These are phyloP conservation scores for Botrytis paeoniae DNA, from an alignment of 2,329 filamentous ascomycete genomes.

Conservation along the genomic window DNA sequence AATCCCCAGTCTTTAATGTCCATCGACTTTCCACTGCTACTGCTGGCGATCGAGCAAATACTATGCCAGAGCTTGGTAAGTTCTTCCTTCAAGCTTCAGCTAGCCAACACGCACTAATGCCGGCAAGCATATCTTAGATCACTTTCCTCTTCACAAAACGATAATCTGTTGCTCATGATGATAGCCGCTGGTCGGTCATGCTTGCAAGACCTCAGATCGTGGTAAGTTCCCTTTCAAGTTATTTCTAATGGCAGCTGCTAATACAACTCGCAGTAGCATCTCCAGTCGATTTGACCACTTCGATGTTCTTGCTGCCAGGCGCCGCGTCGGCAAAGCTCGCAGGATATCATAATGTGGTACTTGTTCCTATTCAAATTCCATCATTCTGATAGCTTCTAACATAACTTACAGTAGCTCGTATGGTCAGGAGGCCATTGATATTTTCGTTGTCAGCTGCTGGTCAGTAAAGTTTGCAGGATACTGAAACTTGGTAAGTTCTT, in stretches of 20 bases:
- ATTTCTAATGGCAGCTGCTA: not conserved
- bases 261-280: not conserved
- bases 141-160: too few relatives aligned
- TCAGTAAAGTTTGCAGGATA: not conserved
- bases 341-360: not conserved
- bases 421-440: not conserved
- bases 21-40: not conserved
- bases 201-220: not conserved
- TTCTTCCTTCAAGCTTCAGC: not conserved
- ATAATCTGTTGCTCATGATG: not conserved
- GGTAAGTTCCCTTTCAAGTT: not conserved
- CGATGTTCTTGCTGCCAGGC: not conserved
- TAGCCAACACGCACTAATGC: not conserved
- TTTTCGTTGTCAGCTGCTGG: not conserved
- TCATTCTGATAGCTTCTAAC: not conserved
- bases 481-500: not conserved
- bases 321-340: not conserved
- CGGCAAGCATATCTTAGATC: not conserved
- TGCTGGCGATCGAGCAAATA: not conserved
- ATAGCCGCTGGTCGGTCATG: not conserved
- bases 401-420: not conserved
- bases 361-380: not conserved
- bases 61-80: not conserved
- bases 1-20: fast-evolving
- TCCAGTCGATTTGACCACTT: fast-evolving